Evolutionary conservation across 139 green algal genomes (phyloP).

Genomic region (Chlamydomonas eustigma): DNA sequence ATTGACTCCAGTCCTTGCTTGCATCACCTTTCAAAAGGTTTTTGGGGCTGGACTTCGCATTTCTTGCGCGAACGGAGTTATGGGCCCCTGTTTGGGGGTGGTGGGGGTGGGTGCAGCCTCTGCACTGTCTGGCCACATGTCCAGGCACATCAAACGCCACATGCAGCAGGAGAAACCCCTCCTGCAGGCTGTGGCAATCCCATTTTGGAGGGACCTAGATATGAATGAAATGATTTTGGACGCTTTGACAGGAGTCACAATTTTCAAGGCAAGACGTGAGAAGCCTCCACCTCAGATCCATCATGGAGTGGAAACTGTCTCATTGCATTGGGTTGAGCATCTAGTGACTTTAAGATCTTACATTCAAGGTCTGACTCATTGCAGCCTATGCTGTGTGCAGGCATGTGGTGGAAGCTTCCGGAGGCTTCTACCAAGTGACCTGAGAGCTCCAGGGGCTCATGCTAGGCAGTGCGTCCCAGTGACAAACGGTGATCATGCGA

Average conservation of each 20-base stretch:
- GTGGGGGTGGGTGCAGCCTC: not conserved
- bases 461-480: conserved; percentile 7
- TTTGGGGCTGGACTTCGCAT: not conserved
- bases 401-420: conserved; percentile 3
- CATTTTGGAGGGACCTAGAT: not conserved
- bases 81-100: not conserved
- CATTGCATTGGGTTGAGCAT: too few species aligned
- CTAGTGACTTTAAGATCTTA: too few species aligned
- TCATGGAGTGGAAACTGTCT: too few species aligned
- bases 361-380: too few species aligned
- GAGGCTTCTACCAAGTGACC: conserved; percentile 16
- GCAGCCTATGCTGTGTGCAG: too few species aligned
- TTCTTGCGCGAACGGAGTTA: not conserved
- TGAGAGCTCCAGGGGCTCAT: conserved; percentile 17
- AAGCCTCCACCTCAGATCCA: too few species aligned
- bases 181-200: not conserved
- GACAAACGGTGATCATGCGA: not conserved
- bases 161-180: not conserved
- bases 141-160: not conserved
- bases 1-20: too few species aligned
- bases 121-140: not conserved
- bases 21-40: too few species aligned
- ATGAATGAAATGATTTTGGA: not conserved
- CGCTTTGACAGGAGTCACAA: not conserved
- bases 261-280: conserved; percentile 15